These are phyloP conservation scores for Curvularia eragrostidis DNA, from an alignment of 2,329 filamentous ascomycete genomes.

Conservation along the genomic window DNA sequence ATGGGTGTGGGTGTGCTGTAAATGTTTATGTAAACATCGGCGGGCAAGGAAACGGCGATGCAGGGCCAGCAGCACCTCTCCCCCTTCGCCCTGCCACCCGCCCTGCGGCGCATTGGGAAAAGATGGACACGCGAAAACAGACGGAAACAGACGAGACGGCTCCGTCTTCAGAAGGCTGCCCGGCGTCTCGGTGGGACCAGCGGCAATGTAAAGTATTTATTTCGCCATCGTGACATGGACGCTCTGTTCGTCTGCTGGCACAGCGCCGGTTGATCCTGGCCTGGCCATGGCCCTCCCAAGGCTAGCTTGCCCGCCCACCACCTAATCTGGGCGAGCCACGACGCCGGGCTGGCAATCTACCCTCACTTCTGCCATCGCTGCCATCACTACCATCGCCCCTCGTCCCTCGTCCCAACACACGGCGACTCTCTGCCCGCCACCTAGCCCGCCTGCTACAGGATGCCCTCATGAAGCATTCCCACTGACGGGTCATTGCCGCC, in stretches of 20 bases:
- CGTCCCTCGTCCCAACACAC: neutral
- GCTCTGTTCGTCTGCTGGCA: neutral
- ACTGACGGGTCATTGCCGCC: slow-evolving; percentile 29
- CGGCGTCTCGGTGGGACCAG: neutral
- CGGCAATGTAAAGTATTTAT: neutral
- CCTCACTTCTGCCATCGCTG: slow-evolving; percentile 3
- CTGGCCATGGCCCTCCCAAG: neutral
- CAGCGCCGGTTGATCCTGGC: neutral
- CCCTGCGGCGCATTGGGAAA: neutral
- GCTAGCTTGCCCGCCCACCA: slow-evolving; percentile 4
- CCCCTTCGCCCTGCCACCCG: neutral
- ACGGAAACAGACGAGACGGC: neutral
- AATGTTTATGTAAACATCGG: neutral
- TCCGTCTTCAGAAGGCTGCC: neutral
- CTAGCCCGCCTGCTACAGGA: slow-evolving; percentile 16
- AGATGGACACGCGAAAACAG: neutral
- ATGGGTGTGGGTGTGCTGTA: too few species aligned
- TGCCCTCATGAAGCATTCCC: slow-evolving; percentile 13
- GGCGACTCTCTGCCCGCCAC: slow-evolving; percentile 19
- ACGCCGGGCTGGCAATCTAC: slow-evolving; percentile 5
- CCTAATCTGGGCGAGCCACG: slow-evolving; percentile 10
- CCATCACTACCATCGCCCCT: neutral
- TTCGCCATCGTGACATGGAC: neutral
- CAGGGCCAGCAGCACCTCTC: neutral
- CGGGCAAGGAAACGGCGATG: neutral